Evolutionary conservation across 2,329 filamentous ascomycete species (phyloP).

Genomic region (Didymella lethalis): DNA sequence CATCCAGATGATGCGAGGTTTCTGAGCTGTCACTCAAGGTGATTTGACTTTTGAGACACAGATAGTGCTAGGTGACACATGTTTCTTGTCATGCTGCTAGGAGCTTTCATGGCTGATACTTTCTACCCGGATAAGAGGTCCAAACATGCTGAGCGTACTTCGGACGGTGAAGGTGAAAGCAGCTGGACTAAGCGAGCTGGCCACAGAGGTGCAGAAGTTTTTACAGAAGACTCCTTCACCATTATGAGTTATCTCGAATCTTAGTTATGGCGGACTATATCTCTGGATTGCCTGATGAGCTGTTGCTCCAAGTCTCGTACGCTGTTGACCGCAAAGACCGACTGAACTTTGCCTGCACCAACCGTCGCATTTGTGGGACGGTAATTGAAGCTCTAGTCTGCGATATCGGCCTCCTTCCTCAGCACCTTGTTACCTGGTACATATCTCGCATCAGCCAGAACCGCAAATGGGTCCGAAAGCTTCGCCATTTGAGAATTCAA

Average conservation of each 20-base stretch:
- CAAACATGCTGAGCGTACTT: background rate
- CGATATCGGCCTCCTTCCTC: background rate
- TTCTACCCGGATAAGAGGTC: no score
- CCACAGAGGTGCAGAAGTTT: background rate
- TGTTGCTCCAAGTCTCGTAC: background rate
- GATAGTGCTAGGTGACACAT: no score
- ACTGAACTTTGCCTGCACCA: background rate
- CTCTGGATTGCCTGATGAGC: background rate
- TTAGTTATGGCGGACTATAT: background rate
- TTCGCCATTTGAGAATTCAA: background rate
- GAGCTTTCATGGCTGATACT: no score
- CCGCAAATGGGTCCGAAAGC: background rate
- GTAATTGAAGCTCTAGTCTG: background rate
- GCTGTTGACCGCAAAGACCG: background rate
- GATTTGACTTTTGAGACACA: no score
- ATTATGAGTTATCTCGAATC: background rate
- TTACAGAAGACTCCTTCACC: background rate
- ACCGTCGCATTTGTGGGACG: background rate
- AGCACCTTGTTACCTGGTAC: background rate
- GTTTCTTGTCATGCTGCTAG: no score
- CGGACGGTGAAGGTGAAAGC: background rate
- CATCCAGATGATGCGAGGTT: no score
- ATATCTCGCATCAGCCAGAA: background rate
- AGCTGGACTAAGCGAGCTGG: background rate
- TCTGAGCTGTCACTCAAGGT: no score